A percentile compares a stretch with the other conserved stretches of the same genome.
Evolutionary conservation across 805 yeast genomes (phyloP).

Genomic region (Candida verbasci): DNA sequence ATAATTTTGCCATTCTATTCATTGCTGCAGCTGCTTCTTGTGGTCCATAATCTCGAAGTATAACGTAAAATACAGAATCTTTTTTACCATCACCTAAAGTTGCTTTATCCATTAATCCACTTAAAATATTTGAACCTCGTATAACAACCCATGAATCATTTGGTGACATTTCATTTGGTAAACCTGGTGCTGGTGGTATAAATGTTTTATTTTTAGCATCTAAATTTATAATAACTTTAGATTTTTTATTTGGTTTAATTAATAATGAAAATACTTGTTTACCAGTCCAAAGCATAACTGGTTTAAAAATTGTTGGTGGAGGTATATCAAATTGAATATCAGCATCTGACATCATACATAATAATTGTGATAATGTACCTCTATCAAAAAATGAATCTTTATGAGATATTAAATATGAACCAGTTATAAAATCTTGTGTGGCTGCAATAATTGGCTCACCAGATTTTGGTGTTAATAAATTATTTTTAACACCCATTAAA

Average conservation of each 20-base stretch:
- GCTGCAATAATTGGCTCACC: slow-evolving; percentile 99
- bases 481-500: slow-evolving; percentile 96
- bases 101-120: slow-evolving; percentile 97
- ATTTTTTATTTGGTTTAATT: slow-evolving; percentile 72
- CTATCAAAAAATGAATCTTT: slow-evolving; percentile 92
- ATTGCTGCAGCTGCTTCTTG: slow-evolving; percentile 92
- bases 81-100: slow-evolving; percentile 97
- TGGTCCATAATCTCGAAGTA: slow-evolving; percentile 94
- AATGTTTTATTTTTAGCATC: slow-evolving; percentile 94
- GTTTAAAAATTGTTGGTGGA: slow-evolving; percentile 91
- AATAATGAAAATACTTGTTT: slow-evolving; percentile 88
- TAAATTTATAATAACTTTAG: slow-evolving; percentile 81
- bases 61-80: slow-evolving; percentile 92
- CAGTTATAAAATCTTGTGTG: slow-evolving; percentile 98
- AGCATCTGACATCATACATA: slow-evolving; percentile 97
- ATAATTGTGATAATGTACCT: slow-evolving; percentile 73
- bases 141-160: slow-evolving; percentile 93
- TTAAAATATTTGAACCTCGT: slow-evolving; percentile 79
- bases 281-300: slow-evolving; percentile 92
- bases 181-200: slow-evolving; percentile 64
- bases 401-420: slow-evolving; percentile 86
- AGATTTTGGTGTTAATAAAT: slow-evolving; percentile 89
- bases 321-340: slow-evolving; percentile 85
- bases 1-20: slow-evolving; percentile 99
- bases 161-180: slow-evolving; percentile 92